phyloP scores from a whole-genome alignment of 2,329 filamentous ascomycete species.

The Nemania sp. region DNA sequence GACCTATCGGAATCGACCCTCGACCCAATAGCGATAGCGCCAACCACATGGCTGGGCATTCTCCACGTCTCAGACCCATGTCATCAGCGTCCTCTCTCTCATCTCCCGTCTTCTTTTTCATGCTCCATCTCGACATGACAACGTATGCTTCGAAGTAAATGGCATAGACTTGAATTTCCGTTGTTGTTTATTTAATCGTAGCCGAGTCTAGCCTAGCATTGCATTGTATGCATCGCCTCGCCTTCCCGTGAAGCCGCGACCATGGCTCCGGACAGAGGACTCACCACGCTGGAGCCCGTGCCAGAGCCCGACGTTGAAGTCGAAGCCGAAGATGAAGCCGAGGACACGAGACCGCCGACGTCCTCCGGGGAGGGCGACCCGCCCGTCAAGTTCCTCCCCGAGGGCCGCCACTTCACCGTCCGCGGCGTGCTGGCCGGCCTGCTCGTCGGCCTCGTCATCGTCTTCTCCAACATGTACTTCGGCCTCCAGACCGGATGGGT shows the following conservation, averaged over 20 bases:
- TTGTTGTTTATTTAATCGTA: neutral
- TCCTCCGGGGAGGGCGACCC: constrained; percentile 12
- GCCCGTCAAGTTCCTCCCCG: constrained; percentile 38
- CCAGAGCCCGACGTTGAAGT: constrained; percentile 16
- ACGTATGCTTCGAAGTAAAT: too few relatives aligned
- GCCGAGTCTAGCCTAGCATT: neutral
- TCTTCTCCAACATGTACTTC: constrained; percentile 98
- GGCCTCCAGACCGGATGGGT: constrained; percentile 82
- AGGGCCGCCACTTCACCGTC: constrained; percentile 76
- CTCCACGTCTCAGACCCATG: too few relatives aligned
- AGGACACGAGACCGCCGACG: constrained; percentile 7
- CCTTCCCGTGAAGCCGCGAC: neutral
- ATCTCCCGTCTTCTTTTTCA: neutral
- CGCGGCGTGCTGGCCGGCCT: constrained; percentile 81
- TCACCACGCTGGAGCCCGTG: constrained; percentile 9
- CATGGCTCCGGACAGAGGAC: constrained; percentile 39
- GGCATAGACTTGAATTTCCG: neutral
- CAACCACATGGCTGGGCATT: too few relatives aligned
- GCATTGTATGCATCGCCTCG: neutral
- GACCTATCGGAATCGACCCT: too few relatives aligned
- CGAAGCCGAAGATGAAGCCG: constrained; percentile 10
- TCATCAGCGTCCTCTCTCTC: neutral
- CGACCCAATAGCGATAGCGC: too few relatives aligned
- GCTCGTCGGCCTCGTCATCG: constrained; percentile 85
- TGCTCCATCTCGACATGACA: neutral